Evolutionary conservation across 2,329 filamentous ascomycete species (phyloP), one percentile per base, ranked within the genome.

Genomic region (Pyrenophora graminea): DNA sequence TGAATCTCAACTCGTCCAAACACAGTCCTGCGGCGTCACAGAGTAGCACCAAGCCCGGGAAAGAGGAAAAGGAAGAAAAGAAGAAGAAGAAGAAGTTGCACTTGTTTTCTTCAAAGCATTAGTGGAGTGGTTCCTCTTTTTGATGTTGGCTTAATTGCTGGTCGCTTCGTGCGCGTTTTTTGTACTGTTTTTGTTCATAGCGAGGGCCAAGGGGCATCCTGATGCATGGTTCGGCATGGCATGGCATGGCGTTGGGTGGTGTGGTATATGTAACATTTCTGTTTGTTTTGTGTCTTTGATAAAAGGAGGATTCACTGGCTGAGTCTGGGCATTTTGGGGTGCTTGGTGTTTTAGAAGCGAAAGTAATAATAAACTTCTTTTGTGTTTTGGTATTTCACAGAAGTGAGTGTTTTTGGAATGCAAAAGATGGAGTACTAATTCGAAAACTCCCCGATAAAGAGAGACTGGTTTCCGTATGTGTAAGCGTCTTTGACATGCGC

Each of bases 41-140:
- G 15, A 58, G 58, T 19, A 59, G 59, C 23, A 56, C 55, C 6
- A 58, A 66, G 44, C 40, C 45, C 19, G 54, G 55, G 3, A 65
- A 67, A 40, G 62, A 68, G 12, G 66, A 69, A 12, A 57, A 56
- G 15, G 57, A 62, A 13, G 63, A 67, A 23, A 64, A 68, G 18
- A 74, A 72, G 62, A 79, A 81, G 63, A 79, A 79, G 73, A 85
- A 85, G 75, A 82, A 83, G 55, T 79, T 82, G 64, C 80, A 81
- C 61, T 82, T 82, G 65, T 83, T 83, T 66, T 72, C 66, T 19
- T 72, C 69, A 4, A 66, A 66, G 45, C 63, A 64, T 53, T 66
- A 61, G 52, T 39, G 39, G 34, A 39, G 52, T 40, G 33, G 32
- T 47, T 17, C 19, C 48, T 30, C 33, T n/a, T 30, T 39, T 45